Base-by-base conservation (phyloP, 106 monocot genomes). In the Dactylorhiza incarnata region DNA sequence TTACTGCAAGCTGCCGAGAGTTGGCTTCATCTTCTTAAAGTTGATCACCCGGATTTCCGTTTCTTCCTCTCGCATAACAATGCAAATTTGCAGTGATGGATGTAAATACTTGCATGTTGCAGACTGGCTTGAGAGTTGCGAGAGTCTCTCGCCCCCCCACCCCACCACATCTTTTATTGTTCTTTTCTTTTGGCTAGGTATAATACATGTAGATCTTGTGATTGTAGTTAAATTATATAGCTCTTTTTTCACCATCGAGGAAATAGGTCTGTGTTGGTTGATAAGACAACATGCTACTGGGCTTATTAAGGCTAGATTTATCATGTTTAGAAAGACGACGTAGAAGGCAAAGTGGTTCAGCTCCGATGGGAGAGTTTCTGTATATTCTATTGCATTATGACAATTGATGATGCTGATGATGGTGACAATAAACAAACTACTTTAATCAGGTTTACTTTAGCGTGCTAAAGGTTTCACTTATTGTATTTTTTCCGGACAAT, bases 41-140 rank as follows among this genome's bases (percentile, higher is more conserved):
- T 94, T 5, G 81, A 89, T 58, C 93, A 94, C 49, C 97, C 93
- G 5, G 97, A 99, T 71, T 99, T 87, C 84, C 84, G 81, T 26
- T 99, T 99, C 73, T 99, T 99, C 52, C 45, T 87, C 48, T 85
- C 82, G 2, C 86, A 81, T 43, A 76, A 51, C 20, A 81, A 48
- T 47, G 26, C 75, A 74, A 51, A 26, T 55, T 75, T 44, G 71
- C 81, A 74, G 37, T 83, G 75, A 83, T 76, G 74, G 72, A 49
- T 48, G 72, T 72, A 72, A 72, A 72, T 72, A 72, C 46, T 46
- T 19, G 17, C 45, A 7, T 17, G 45, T 23, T 13, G 47, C 49
- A 44, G 37, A 37, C 44, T 49, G 22, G 11, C 23, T 72, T 20
- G 7, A 72, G 72, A 37, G 20, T 48, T n/a, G 11, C 49, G 45